A percentile compares a stretch with the other conserved stretches of the same genome.
phyloP scores from a whole-genome alignment of 257 asterid genomes.

The Solanum pinnatisectum region DNA sequence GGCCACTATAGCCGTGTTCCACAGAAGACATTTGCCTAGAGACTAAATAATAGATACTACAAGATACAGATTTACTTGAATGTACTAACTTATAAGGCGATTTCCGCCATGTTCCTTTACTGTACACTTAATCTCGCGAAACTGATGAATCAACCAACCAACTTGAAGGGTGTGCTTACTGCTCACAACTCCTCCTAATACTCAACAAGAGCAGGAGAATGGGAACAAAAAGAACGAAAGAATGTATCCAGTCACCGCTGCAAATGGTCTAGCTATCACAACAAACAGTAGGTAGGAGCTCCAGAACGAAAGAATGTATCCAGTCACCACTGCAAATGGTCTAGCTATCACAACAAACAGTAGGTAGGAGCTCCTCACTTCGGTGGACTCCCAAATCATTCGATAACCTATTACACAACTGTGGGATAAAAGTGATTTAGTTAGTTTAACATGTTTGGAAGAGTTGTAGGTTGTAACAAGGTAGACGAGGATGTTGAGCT shows the following conservation, averaged over 20 bases:
- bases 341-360: not conserved
- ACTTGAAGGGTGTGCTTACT: not conserved
- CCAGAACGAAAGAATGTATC: no score
- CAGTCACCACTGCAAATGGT: not conserved
- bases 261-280: not conserved
- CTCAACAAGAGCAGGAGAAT: not conserved
- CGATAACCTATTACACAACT: constrained; percentile 77
- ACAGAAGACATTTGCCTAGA: not conserved
- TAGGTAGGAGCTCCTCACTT: constrained; percentile 29
- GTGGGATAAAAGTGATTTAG: constrained; percentile 7
- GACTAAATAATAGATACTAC: not conserved
- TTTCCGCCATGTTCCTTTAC: not conserved
- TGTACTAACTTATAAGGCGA: not conserved
- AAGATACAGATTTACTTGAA: not conserved
- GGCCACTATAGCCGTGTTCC: not conserved
- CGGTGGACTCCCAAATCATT: constrained; percentile 65
- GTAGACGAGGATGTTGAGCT: not conserved
- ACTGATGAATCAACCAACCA: not conserved
- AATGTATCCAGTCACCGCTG: not conserved
- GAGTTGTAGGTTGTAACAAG: not conserved
- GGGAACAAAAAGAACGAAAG: not conserved
- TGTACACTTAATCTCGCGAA: not conserved
- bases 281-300: constrained; percentile 17
- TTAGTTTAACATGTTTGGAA: not conserved
- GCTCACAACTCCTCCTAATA: not conserved